A percentile compares a stretch with the other conserved stretches of the same genome.
These are phyloP conservation scores for Aspergillus bertholletiae DNA, from an alignment of 495 filamentous ascomycete genomes.

Conservation along the genomic window DNA sequence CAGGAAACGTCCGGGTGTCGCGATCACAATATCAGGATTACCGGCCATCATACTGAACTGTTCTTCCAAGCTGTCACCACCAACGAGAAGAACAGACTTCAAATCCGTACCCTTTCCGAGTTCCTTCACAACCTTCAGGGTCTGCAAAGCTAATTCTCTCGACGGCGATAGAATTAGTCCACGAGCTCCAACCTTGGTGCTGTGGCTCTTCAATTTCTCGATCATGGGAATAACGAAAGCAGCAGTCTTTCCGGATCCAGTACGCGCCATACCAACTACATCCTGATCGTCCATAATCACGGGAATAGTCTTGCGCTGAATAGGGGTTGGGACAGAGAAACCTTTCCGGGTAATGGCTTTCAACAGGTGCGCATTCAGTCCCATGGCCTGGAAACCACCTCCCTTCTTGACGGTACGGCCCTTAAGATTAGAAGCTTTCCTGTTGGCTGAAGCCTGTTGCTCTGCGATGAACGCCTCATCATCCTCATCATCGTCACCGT, in stretches of 20 bases:
- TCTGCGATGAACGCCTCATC: slow-evolving; percentile 89
- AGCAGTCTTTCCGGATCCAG: slow-evolving; percentile 94
- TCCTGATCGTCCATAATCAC: slow-evolving; percentile 83
- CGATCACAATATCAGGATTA: slow-evolving; percentile 95
- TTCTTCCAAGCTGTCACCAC: slow-evolving; percentile 93
- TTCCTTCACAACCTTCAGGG: slow-evolving; percentile 93
- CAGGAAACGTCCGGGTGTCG: slow-evolving; percentile 90
- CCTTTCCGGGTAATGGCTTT: slow-evolving; percentile 91
- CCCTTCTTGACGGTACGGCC: slow-evolving; percentile 86
- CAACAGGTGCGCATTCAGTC: slow-evolving; percentile 74
- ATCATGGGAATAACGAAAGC: slow-evolving; percentile 99
- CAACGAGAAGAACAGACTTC: slow-evolving; percentile 81
- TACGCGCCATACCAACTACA: slow-evolving; percentile 96
- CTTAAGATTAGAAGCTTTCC: slow-evolving; percentile 78
- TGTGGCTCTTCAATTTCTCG: slow-evolving; percentile 87
- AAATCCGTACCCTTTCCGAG: slow-evolving; percentile 87
- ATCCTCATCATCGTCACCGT: slow-evolving; percentile 57
- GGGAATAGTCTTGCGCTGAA: slow-evolving; percentile 95
- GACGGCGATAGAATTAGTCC: slow-evolving; percentile 88
- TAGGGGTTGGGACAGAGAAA: slow-evolving; percentile 92
- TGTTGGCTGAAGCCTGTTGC: slow-evolving; percentile 76
- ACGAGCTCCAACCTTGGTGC: slow-evolving; percentile 74
- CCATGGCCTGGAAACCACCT: slow-evolving; percentile 96
- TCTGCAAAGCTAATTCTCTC: slow-evolving; percentile 90
- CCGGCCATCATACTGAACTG: slow-evolving; percentile 90